Conservation (phyloP, 2,329 filamentous ascomycete species). For the Diaporthe caulivora region DNA sequence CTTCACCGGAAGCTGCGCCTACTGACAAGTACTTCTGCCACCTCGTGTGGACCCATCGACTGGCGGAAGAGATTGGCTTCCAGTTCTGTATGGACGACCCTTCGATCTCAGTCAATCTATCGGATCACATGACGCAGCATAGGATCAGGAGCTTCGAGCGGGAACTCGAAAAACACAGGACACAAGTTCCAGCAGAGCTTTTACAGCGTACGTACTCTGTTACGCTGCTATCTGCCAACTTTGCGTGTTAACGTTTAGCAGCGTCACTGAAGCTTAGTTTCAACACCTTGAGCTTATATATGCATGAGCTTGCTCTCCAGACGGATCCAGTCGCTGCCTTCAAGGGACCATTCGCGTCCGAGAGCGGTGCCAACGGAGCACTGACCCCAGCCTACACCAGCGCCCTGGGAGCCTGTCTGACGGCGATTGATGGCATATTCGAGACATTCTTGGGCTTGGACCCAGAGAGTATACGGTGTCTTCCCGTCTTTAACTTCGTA, state of each 20-base stretch:
- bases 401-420: constrained; percentile 75
- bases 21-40: constrained; percentile 71
- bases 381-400: constrained; percentile 72
- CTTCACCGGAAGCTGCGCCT: constrained; percentile 65
- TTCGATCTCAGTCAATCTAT: constrained; percentile 64
- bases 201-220: constrained; percentile 65
- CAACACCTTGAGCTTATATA: constrained; percentile 76
- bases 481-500: constrained; percentile 79
- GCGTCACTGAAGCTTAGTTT: constrained; percentile 75
- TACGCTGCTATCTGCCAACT: not conserved
- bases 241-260: constrained; percentile 47
- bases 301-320: constrained; percentile 82
- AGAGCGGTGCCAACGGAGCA: constrained; percentile 54
- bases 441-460: constrained; percentile 74
- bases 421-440: constrained; percentile 75
- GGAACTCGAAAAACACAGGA: constrained; percentile 71
- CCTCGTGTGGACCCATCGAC: constrained; percentile 69
- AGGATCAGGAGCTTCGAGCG: constrained; percentile 74
- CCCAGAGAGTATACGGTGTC: constrained; percentile 67
- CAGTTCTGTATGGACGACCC: constrained; percentile 78
- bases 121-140: constrained; percentile 74
- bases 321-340: constrained; percentile 70
- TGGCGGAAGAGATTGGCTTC: constrained; percentile 76
- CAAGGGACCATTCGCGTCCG: constrained; percentile 59
- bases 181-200: constrained; percentile 63